Evolutionary conservation across 1,284 basidiomycete genomes (phyloP).

Genomic region (Puccinia polysora): DNA sequence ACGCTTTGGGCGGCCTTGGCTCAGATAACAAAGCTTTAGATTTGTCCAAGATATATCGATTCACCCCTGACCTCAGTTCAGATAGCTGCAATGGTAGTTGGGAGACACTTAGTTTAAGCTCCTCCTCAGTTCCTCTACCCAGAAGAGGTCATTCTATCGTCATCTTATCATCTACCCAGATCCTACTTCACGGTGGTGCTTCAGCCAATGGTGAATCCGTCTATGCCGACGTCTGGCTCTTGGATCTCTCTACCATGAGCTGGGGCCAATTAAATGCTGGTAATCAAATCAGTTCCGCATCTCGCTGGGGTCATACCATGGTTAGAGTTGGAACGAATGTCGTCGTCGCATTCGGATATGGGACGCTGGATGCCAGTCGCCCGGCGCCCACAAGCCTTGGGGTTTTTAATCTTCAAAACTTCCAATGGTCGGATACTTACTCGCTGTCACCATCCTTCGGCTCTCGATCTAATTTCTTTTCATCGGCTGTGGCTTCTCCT

Average conservation of each 20-base stretch:
- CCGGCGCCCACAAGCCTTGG: constrained; percentile 9
- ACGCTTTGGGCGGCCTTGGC: constrained; percentile 20
- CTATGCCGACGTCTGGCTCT: constrained; percentile 26
- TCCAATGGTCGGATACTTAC: constrained; percentile 25
- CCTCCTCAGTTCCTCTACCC: background rate
- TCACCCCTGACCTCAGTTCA: constrained; percentile 24
- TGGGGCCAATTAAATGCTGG: constrained; percentile 15
- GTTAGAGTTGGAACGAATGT: constrained; percentile 24
- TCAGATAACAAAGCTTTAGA: background rate
- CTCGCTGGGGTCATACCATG: constrained; percentile 40
- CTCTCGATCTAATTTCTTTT: background rate
- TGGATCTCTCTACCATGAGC: constrained; percentile 21
- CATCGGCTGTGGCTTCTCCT: background rate
- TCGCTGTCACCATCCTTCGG: background rate
- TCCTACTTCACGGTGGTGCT: constrained; percentile 34
- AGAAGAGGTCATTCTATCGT: constrained; percentile 32
- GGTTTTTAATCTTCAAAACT: constrained; percentile 15
- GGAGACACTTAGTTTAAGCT: constrained; percentile 4
- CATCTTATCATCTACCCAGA: constrained; percentile 24
- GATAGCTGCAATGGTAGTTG: constrained; percentile 13
- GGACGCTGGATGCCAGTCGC: constrained; percentile 15
- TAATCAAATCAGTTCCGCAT: background rate
- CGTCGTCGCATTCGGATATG: constrained; percentile 25
- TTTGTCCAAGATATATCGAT: constrained; percentile 15
- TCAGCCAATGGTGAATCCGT: constrained; percentile 23